Evolutionary conservation across 768 basidiomycete species (phyloP).

Genomic region (Lactarius vividus): DNA sequence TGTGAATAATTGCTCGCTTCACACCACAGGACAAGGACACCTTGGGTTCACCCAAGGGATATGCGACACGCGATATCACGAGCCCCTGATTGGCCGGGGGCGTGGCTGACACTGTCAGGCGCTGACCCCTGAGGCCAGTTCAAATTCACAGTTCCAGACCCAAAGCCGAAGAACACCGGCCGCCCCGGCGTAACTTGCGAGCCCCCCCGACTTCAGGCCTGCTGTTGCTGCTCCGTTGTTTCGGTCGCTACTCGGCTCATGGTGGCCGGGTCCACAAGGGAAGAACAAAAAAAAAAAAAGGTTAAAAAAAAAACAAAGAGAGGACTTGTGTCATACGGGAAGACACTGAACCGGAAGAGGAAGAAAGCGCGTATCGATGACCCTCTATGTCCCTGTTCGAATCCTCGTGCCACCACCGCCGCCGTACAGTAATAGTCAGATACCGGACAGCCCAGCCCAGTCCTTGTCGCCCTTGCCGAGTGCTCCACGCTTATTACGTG

Average conservation of each 20-base stretch:
- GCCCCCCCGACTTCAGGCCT: too few relatives aligned
- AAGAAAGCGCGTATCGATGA: background rate
- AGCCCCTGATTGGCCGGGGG: background rate
- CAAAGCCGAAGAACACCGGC: background rate
- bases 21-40: background rate
- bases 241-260: too few relatives aligned
- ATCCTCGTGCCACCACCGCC: background rate
- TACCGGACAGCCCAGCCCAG: background rate
- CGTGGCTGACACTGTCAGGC: too few relatives aligned
- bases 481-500: constrained; percentile 2
- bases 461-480: background rate
- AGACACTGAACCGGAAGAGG: background rate
- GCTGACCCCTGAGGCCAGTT: background rate
- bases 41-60: background rate
- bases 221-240: background rate
- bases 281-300: too few relatives aligned
- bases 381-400: background rate
- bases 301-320: background rate
- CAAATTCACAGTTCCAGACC: background rate
- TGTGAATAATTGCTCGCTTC: background rate
- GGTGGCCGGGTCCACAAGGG: too few relatives aligned
- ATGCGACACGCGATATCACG: background rate
- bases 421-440: background rate
- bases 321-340: too few relatives aligned
- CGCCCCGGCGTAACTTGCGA: background rate